Evolutionary conservation across 2,329 filamentous ascomycete genomes (phyloP).

Genomic region (Stylonectria norvegica): DNA sequence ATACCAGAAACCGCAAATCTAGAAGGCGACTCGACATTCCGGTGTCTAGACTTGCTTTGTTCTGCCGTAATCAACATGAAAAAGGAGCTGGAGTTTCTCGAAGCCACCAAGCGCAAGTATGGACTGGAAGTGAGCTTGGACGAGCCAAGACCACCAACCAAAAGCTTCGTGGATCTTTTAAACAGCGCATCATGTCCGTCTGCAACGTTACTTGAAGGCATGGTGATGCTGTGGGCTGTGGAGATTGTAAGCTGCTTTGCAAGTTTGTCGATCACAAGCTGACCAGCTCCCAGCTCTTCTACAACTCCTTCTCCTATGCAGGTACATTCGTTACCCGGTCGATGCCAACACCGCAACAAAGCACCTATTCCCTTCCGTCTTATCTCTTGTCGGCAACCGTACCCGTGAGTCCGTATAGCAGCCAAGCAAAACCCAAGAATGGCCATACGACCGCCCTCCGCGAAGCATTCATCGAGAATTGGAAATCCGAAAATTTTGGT

Average conservation of each 20-base stretch:
- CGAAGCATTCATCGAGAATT: constrained; percentile 1
- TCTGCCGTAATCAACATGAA: background rate
- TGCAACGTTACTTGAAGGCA: constrained; percentile 1
- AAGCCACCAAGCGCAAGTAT: constrained; percentile 1
- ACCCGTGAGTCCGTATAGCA: background rate
- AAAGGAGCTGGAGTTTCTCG: background rate
- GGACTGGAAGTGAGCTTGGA: background rate
- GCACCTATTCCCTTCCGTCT: background rate
- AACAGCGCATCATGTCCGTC: constrained; percentile 1
- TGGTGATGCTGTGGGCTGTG: background rate
- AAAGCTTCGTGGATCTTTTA: background rate
- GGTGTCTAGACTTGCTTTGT: background rate
- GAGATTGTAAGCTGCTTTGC: background rate
- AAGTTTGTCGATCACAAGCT: background rate
- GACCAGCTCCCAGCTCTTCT: background rate
- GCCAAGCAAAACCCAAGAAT: background rate
- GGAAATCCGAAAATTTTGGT: background rate
- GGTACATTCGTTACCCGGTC: background rate
- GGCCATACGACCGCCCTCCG: background rate
- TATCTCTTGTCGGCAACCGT: background rate
- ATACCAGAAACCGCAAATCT: background rate
- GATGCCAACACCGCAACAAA: background rate
- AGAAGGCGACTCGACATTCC: background rate
- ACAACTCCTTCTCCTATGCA: background rate
- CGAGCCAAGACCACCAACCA: background rate